Evolutionary conservation across 1,284 basidiomycete species (phyloP).

Genomic region (Meripilus lineatus): DNA sequence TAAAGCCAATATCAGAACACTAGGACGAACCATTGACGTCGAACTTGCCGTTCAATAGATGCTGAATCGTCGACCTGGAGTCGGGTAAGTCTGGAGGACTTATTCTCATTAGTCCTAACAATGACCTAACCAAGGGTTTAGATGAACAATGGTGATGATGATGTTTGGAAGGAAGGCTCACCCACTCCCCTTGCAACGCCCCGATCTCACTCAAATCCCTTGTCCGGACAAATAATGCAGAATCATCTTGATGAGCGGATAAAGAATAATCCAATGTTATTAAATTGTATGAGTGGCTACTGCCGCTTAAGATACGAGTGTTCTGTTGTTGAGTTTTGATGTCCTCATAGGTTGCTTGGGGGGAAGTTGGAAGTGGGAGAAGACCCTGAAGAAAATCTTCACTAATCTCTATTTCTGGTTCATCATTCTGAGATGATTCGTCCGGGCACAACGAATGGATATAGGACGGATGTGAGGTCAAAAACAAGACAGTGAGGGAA

Average conservation of each 20-base stretch:
- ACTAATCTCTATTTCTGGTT: conserved; percentile 8
- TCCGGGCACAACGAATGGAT: background rate
- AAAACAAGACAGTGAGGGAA: background rate
- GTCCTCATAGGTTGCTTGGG: background rate
- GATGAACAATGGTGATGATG: background rate
- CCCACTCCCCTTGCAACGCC: conserved; percentile 86
- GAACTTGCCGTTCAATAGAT: background rate
- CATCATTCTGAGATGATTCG: background rate
- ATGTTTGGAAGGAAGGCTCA: conserved; percentile 35
- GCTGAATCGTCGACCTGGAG: conserved; percentile 5
- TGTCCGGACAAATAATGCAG: conserved; percentile 48
- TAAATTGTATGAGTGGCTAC: no score
- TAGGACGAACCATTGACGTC: conserved; percentile 7
- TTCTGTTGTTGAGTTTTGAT: background rate
- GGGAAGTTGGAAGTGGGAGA: background rate
- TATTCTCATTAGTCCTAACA: conserved; percentile 18
- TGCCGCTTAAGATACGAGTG: no score
- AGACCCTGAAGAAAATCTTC: conserved; percentile 9
- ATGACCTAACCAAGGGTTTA: conserved; percentile 17
- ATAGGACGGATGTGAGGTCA: background rate
- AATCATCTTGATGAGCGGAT: no score
- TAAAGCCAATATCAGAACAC: conserved; percentile 5
- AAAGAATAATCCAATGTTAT: background rate
- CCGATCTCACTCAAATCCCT: conserved; percentile 70
- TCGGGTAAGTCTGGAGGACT: conserved; percentile 4